Base-by-base conservation (phyloP, 164 flowering plant species). In the Umbilicus rupestris region DNA sequence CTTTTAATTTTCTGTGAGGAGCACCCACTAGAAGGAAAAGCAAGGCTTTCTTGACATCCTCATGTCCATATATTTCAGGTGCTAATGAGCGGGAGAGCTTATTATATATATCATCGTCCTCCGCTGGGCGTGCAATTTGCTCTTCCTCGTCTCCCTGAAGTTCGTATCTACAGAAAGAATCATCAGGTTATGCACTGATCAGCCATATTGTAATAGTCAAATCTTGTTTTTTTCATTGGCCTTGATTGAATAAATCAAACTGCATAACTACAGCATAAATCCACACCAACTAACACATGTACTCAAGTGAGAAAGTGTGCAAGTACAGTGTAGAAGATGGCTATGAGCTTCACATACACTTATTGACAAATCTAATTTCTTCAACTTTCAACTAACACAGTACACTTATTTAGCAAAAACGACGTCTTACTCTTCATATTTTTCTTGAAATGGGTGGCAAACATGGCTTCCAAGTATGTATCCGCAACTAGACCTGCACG, bases 401-500 rank as follows among this genome's bases (percentile, higher is more conserved):
- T 14, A 7, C 28, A 20, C 28, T 20, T n/a, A 1, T 49, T 49
- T n/a, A 49, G 55, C 55, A 49, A n/a, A 49, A 37, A 31, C 28
- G 68, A 66, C 20, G 29, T 66, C 97, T 78, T 82, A 95, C 99
- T 92, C 99, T 67, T 95, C 99, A 69, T 95, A 95, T 85, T 90
- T 73, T 86, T 90, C 90, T 92, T 92, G 80, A 85, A 88, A 76
- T 95, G 99, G 66, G 83, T 76, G 65, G 92, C 84, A 70, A 97
- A 92, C 97, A 92, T 95, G 63, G 96, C 92, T 73, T 95, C 99
- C 74, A 95, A 80, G 79, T 86, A 92, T 49, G 98, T 95, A 74
- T 95, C 99, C 50, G 99, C 99, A 75, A 95, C 96, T 81, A 95
- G 77, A 64, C 99, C 99, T 60, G 99, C 99, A 58, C 97, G 85